Evolutionary conservation across 1,284 basidiomycete genomes (phyloP).

Genomic region (Cutaneotrichosporon daszewskae): DNA sequence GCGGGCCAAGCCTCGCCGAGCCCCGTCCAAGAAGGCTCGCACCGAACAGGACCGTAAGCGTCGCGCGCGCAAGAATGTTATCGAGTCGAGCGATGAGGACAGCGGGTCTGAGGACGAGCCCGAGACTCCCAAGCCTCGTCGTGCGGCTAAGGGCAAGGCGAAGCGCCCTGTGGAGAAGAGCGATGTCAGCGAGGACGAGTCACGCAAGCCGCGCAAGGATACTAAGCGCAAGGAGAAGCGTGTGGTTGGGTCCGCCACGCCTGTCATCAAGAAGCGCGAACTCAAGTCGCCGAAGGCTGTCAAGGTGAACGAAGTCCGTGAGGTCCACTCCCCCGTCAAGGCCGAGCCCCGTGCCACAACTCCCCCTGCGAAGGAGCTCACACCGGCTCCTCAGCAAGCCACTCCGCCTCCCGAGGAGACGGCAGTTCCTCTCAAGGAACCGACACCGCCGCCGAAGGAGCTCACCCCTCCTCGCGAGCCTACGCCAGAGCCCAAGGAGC

Average conservation of each 20-base stretch:
- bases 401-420: constrained; percentile 11
- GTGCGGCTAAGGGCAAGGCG: constrained; percentile 2
- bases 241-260: too few relatives aligned
- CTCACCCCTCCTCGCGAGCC: not conserved
- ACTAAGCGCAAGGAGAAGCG: not conserved
- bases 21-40: not conserved
- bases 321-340: not conserved
- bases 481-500: constrained; percentile 15
- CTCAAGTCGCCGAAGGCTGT: not conserved
- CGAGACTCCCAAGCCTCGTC: not conserved
- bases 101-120: constrained; percentile 4
- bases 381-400: constrained; percentile 15
- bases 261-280: not conserved
- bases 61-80: constrained; percentile 17
- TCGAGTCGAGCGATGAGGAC: constrained; percentile 17
- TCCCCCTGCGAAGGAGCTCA: constrained; percentile 18
- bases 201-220: not conserved
- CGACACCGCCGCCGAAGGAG: constrained; percentile 9
- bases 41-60: constrained; percentile 8
- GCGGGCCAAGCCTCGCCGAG: not conserved
- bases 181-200: constrained; percentile 2
- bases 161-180: not conserved
- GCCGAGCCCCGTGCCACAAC: not conserved
- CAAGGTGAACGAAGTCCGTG: too few relatives aligned
- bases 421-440: constrained; percentile 22